Percentiles rank a stretch among this genome's conserved stretches.
These are phyloP conservation scores for Phyllosticta capitalensis DNA, from an alignment of 2,329 filamentous ascomycete species.

Conservation along the genomic window DNA sequence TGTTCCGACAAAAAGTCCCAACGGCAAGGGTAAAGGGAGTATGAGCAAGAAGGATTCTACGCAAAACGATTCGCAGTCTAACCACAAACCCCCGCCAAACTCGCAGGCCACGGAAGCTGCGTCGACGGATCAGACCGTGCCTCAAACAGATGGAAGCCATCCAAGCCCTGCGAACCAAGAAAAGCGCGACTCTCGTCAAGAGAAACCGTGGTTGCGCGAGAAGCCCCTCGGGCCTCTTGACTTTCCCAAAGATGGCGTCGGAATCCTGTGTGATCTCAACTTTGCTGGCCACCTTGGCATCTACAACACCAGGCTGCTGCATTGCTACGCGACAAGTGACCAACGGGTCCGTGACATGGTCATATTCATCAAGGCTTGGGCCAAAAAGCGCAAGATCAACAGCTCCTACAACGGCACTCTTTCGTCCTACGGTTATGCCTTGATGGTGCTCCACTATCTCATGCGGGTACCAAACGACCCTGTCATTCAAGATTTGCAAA, in stretches of 20 bases:
- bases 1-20: not conserved
- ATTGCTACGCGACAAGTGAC: slow-evolving; percentile 75
- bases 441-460: slow-evolving; percentile 88
- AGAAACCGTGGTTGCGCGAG: slow-evolving; percentile 36
- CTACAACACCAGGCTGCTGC: slow-evolving; percentile 73
- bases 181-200: slow-evolving; percentile 14
- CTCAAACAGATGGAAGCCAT: not conserved
- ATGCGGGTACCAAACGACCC: slow-evolving; percentile 73
- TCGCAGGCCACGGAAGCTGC: not conserved
- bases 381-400: slow-evolving; percentile 76
- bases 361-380: slow-evolving; percentile 85
- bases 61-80: not conserved
- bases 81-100: not conserved
- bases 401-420: slow-evolving; percentile 77
- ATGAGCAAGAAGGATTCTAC: not conserved
- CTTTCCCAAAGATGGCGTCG: slow-evolving; percentile 65
- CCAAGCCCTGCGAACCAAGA: slow-evolving; percentile 15
- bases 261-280: slow-evolving; percentile 89
- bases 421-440: slow-evolving; percentile 81
- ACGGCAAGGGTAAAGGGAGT: not conserved
- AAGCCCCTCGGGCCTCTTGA: slow-evolving; percentile 50
- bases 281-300: slow-evolving; percentile 77
- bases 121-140: not conserved
- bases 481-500: slow-evolving; percentile 75
- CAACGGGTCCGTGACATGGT: slow-evolving; percentile 67